Conservation (phyloP, 495 filamentous ascomycete species). For the Hypoxylon crocopeplum region DNA sequence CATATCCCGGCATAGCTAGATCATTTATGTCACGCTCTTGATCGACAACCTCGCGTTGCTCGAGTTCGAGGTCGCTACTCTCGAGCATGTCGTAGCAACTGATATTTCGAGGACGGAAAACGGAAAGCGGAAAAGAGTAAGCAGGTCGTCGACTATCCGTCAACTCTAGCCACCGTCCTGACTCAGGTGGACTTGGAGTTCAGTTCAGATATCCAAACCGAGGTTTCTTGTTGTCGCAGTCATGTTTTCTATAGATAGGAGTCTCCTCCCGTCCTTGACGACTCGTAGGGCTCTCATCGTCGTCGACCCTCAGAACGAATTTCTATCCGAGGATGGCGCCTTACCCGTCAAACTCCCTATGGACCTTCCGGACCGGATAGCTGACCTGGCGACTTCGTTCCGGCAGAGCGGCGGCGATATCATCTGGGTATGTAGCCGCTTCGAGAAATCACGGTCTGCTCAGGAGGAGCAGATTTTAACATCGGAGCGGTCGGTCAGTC, state of each 20-base stretch:
- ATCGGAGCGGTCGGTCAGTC: slow-evolving; percentile 34
- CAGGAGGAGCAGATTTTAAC: slow-evolving; percentile 58
- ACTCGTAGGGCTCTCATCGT: slow-evolving; percentile 86
- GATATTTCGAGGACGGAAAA: neutral
- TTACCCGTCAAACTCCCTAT: slow-evolving; percentile 69
- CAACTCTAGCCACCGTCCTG: neutral
- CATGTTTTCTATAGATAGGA: slow-evolving; percentile 58
- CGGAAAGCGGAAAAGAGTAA: slow-evolving; percentile 10
- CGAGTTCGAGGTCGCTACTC: slow-evolving; percentile 9
- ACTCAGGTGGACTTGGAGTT: slow-evolving; percentile 11
- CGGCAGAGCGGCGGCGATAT: slow-evolving; percentile 75
- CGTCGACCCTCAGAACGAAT: slow-evolving; percentile 92
- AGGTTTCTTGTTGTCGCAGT: slow-evolving; percentile 17
- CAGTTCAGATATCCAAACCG: slow-evolving; percentile 8
- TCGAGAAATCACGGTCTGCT: slow-evolving; percentile 64
- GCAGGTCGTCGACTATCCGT: neutral
- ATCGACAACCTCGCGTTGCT: slow-evolving; percentile 9
- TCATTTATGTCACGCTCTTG: slow-evolving; percentile 23
- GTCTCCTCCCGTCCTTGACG: slow-evolving; percentile 53
- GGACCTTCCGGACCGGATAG: slow-evolving; percentile 71
- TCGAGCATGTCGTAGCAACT: slow-evolving; percentile 29
- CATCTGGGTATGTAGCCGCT: slow-evolving; percentile 86
- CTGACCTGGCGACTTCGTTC: slow-evolving; percentile 72
- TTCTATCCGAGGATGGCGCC: slow-evolving; percentile 72
- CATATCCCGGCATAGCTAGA: slow-evolving; percentile 28